Conservation (phyloP, 2,329 filamentous ascomycete genomes). For the Botrytis sinoallii region DNA sequence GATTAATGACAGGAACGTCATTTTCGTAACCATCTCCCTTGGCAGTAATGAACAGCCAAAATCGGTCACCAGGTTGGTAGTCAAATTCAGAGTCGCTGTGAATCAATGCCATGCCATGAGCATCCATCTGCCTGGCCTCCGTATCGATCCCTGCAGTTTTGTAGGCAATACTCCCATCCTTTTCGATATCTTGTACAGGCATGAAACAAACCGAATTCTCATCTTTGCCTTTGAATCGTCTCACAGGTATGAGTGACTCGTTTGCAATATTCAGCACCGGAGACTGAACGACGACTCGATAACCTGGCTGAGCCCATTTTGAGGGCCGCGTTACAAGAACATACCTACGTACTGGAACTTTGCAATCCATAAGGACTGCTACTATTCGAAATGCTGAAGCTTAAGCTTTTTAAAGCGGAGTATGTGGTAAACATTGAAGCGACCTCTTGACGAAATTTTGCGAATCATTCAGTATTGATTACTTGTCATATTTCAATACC, state of each 20-base stretch:
- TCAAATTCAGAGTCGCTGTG: slow-evolving; percentile 23
- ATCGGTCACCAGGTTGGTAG: slow-evolving; percentile 24
- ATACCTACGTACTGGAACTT: slow-evolving; percentile 27
- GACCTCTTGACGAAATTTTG: background rate
- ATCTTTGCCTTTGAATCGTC: slow-evolving; percentile 24
- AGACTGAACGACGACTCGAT: slow-evolving; percentile 29
- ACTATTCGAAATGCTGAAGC: background rate
- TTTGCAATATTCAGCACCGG: slow-evolving; percentile 25
- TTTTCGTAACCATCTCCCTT: slow-evolving; percentile 13
- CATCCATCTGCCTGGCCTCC: slow-evolving; percentile 16
- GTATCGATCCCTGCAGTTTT: slow-evolving; percentile 19
- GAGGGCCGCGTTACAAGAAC: slow-evolving; percentile 27
- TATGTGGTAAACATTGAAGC: background rate
- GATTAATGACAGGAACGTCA: slow-evolving; percentile 30
- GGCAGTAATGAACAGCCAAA: slow-evolving; percentile 28
- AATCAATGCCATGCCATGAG: slow-evolving; percentile 29
- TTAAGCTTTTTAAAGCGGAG: background rate
- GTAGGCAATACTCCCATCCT: slow-evolving; percentile 25
- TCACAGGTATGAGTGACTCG: slow-evolving; percentile 25
- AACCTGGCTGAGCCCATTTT: slow-evolving; percentile 24
- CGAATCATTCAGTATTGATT: background rate
- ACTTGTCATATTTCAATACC: background rate
- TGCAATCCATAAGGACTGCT: slow-evolving; percentile 21
- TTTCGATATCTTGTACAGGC: slow-evolving; percentile 30
- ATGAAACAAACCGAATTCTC: slow-evolving; percentile 29